phyloP scores from a whole-genome alignment of 176 grass and related monocot species.

The Paspalum vaginatum region DNA sequence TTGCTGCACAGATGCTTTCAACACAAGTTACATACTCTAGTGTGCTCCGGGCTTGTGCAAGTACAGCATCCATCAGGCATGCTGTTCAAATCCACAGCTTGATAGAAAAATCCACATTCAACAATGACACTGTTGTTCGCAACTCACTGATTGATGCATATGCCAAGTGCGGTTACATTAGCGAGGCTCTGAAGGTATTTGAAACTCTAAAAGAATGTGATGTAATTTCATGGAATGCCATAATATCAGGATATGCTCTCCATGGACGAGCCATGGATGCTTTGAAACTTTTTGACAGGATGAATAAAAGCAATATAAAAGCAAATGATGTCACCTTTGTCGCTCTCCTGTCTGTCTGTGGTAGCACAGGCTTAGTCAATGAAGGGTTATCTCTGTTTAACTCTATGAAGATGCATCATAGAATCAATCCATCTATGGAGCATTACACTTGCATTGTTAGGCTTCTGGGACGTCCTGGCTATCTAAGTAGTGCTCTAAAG shows the following conservation, averaged over 20 bases:
- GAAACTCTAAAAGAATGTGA: constrained; percentile 32
- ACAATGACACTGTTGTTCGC: constrained; percentile 52
- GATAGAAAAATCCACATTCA: constrained; percentile 68
- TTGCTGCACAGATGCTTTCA: constrained; percentile 25
- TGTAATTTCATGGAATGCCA: constrained; percentile 55
- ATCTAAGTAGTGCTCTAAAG: constrained; percentile 46
- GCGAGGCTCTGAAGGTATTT: constrained; percentile 62
- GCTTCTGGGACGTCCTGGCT: constrained; percentile 52
- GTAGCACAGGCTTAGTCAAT: constrained; percentile 49
- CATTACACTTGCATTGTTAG: constrained; percentile 62
- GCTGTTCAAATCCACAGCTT: constrained; percentile 65
- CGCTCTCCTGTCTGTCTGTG: constrained; percentile 45
- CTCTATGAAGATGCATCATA: constrained; percentile 46
- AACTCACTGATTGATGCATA: constrained; percentile 86
- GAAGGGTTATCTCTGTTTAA: constrained; percentile 44
- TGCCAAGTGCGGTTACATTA: constrained; percentile 74
- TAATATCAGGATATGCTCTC: constrained; percentile 48
- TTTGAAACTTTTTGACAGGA: constrained; percentile 45
- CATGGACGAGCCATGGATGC: constrained; percentile 44
- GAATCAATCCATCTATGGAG: constrained; percentile 51
- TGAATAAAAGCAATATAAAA: constrained; percentile 40
- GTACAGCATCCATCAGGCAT: constrained; percentile 57
- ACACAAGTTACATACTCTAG: constrained; percentile 83
- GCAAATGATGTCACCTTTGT: constrained; percentile 54
- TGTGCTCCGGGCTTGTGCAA: constrained; percentile 69